A percentile compares a stretch with the other conserved stretches of the same genome.
Conservation (phyloP, 345 rosid species). For the Diplotaxis tenuifolia region DNA sequence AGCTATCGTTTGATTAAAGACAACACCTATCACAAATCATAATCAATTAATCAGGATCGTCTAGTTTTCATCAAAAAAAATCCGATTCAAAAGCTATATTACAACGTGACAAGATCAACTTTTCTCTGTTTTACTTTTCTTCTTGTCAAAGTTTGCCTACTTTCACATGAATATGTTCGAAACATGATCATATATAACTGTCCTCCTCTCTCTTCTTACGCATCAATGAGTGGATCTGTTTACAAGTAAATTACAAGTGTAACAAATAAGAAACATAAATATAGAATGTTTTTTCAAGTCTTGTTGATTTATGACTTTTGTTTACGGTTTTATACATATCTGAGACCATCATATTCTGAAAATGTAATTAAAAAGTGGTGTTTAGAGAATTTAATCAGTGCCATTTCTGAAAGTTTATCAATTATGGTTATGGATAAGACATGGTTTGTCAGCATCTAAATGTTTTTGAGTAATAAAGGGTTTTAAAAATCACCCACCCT, state of each 20-base stretch:
- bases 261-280: neutral
- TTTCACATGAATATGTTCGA: conserved; percentile 16
- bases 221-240: conserved; percentile 23
- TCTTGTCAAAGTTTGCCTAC: conserved; percentile 17
- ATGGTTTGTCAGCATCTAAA: conserved; percentile 17
- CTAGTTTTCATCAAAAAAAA: neutral
- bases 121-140: conserved; percentile 1
- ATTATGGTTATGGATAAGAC: conserved; percentile 16
- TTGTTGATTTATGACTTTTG: neutral
- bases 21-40: neutral
- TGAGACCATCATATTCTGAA: neutral
- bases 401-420: conserved; percentile 1
- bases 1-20: neutral
- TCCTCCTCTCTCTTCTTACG: conserved; percentile 20
- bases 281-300: neutral
- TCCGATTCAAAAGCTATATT: neutral
- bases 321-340: neutral
- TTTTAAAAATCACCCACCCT: conserved; percentile 5
- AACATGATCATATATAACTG: neutral
- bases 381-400: neutral
- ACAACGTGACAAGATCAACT: neutral
- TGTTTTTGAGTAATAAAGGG: conserved; percentile 20
- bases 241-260: neutral
- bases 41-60: neutral
- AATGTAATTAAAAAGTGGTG: neutral